Evolutionary conservation across 2,329 filamentous ascomycete genomes (phyloP), one percentile per base, ranked within the genome.

Genomic region (Chrysoporthe puriensis): DNA sequence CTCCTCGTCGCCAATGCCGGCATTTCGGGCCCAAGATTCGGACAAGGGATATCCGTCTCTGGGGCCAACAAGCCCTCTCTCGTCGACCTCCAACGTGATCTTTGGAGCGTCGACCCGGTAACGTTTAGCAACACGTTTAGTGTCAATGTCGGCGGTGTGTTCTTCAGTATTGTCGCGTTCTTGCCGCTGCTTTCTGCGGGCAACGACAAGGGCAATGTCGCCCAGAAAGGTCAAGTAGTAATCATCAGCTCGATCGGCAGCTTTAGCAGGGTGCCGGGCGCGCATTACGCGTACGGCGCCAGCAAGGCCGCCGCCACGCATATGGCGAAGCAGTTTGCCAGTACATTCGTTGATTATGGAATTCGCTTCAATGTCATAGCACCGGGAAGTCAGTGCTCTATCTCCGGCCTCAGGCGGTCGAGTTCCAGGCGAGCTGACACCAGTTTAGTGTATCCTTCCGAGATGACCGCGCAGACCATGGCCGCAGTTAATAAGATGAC

Each of bases 281-380:
- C 86, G 32, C 85, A 90, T 72, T 91, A 90, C 72, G 83, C 85
- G 1, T 92, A 93, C 77, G 88, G 89, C 71, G 84, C 86, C 0
- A 88, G 86, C 72, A 93, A 94, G 77, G 89, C 86, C 0, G 91
- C 88, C 0, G 84, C 89, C 0, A 83, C 89, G 16, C 90, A 92
- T 66, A 74, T 92, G 46, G 86, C 86, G 2, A 91, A 91, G 78
- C 85, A 91, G 73, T 84, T 91, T 74, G 86, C 86, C 13, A 86
- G 86, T 3, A 85, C 88, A 73, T 81, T 93, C 67, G 82, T 85
- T 52, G 83, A 84, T 56, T 83, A 86, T 46, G 81, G 83, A 0
- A 83, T 93, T 36, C 79, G 91, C 0, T 86, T 77, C 46, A 84
- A 84, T 68, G 77, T 77, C 0, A 73, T 84, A 61, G 78, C 79